A percentile compares a stretch with the other conserved stretches of the same genome.
Conservation (phyloP, 2,329 filamentous ascomycete species). For the Xylaria sp. region DNA sequence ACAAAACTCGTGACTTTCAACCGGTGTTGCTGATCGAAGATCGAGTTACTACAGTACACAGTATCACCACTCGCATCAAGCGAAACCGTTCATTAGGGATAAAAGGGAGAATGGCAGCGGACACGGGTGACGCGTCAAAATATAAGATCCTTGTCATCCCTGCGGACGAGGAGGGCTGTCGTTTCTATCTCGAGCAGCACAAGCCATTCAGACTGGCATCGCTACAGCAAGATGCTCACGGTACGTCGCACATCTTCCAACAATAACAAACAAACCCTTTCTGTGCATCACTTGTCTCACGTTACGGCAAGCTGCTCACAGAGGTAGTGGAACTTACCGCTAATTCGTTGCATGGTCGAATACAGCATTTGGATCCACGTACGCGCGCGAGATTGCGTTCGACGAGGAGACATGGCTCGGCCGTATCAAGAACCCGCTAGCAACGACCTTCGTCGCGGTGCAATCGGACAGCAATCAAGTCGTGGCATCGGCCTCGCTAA, state of each 20-base stretch:
- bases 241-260: slow-evolving; percentile 41
- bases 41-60: neutral
- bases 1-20: neutral
- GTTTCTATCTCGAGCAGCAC: slow-evolving; percentile 48
- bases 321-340: slow-evolving; percentile 31
- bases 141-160: slow-evolving; percentile 44
- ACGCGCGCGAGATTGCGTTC: slow-evolving; percentile 52
- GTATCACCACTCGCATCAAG: neutral
- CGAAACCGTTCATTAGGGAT: slow-evolving; percentile 15
- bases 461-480: slow-evolving; percentile 41
- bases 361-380: slow-evolving; percentile 54
- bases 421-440: slow-evolving; percentile 52
- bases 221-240: slow-evolving; percentile 45
- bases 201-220: slow-evolving; percentile 49
- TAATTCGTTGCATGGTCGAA: slow-evolving; percentile 5
- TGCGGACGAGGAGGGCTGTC: slow-evolving; percentile 42
- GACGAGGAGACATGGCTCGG: slow-evolving; percentile 52
- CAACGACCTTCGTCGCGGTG: slow-evolving; percentile 51
- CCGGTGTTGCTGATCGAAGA: neutral
- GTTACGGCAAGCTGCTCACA: slow-evolving; percentile 12
- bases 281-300: neutral
- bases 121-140: slow-evolving; percentile 16
- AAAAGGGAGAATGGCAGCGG: slow-evolving; percentile 33
- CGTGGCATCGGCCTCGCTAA: slow-evolving; percentile 49
- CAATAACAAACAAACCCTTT: slow-evolving; percentile 9